Percentiles rank a stretch among this genome's conserved stretches.
phyloP scores from a whole-genome alignment of 306 rosid genomes.

The peach (Prunus persica) region DNA sequence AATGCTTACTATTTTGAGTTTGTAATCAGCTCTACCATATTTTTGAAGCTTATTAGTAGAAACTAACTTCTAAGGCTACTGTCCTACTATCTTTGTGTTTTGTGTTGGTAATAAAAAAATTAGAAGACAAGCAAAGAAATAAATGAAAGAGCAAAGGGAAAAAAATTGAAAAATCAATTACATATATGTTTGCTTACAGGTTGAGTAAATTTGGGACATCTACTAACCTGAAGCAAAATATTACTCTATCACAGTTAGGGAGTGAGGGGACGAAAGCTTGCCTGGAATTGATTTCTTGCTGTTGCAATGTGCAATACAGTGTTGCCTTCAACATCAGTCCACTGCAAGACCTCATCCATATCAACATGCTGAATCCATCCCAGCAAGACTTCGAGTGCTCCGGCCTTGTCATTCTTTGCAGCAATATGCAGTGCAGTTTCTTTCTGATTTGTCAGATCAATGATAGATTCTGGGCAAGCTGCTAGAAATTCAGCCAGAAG shows the following conservation, averaged over 20 bases:
- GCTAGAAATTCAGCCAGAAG: conserved; percentile 25
- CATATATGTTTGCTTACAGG: too few relatives aligned
- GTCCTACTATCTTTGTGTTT: background rate
- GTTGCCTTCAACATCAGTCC: conserved; percentile 35
- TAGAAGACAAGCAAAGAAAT: too few relatives aligned
- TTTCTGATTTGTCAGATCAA: conserved; percentile 28
- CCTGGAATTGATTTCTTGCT: conserved; percentile 23
- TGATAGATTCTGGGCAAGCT: conserved; percentile 30
- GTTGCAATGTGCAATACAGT: conserved; percentile 34
- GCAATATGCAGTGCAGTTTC: conserved; percentile 48
- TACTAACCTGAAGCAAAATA: too few relatives aligned
- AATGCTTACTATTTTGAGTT: too few relatives aligned
- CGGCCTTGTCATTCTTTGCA: conserved; percentile 14
- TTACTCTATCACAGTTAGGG: background rate
- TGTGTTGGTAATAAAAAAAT: too few relatives aligned
- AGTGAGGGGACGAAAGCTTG: background rate
- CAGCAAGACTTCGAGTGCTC: conserved; percentile 25
- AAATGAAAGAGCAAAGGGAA: too few relatives aligned
- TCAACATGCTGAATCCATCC: conserved; percentile 21
- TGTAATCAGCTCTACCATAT: too few relatives aligned
- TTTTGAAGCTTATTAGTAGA: too few relatives aligned
- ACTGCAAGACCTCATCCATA: conserved; percentile 12
- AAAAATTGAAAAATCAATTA: too few relatives aligned
- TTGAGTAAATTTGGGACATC: too few relatives aligned
- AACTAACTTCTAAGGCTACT: too few relatives aligned